Evolutionary conservation across 768 basidiomycete species (phyloP).

Genomic region (Kwoniella pini): DNA sequence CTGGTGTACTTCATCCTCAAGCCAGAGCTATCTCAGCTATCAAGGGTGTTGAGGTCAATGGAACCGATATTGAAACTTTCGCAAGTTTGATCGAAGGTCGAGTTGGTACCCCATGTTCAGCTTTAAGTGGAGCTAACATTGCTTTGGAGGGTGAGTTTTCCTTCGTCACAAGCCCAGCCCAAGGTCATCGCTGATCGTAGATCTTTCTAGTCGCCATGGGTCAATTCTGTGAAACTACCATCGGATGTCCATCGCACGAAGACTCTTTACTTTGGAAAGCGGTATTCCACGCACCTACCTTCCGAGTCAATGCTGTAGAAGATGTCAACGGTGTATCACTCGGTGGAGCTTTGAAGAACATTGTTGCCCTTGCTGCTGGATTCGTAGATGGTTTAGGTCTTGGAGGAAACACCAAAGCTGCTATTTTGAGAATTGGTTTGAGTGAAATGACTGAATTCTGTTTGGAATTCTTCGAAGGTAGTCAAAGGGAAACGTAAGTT

Average conservation of each 20-base stretch:
- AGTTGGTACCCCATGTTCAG: conserved; percentile 56
- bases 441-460: conserved; percentile 58
- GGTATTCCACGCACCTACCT: conserved; percentile 56
- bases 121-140: conserved; percentile 59
- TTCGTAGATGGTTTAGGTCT: conserved; percentile 57
- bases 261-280: conserved; percentile 56
- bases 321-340: conserved; percentile 59
- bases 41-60: conserved; percentile 59
- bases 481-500: conserved; percentile 51
- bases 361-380: conserved; percentile 59
- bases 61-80: conserved; percentile 57
- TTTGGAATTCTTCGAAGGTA: conserved; percentile 57
- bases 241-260: conserved; percentile 54
- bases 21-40: conserved; percentile 57
- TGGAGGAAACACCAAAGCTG: conserved; percentile 58
- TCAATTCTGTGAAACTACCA: conserved; percentile 59
- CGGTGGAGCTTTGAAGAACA: conserved; percentile 58
- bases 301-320: conserved; percentile 56
- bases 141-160: conserved; percentile 50
- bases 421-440: conserved; percentile 59
- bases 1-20: conserved; percentile 48
- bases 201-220: conserved; percentile 54
- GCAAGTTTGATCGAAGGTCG: conserved; percentile 56
- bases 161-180: neutral
- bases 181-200: neutral